These are phyloP conservation scores for Didymella segeticola DNA, from an alignment of 2,329 filamentous ascomycete genomes.

Conservation along the genomic window DNA sequence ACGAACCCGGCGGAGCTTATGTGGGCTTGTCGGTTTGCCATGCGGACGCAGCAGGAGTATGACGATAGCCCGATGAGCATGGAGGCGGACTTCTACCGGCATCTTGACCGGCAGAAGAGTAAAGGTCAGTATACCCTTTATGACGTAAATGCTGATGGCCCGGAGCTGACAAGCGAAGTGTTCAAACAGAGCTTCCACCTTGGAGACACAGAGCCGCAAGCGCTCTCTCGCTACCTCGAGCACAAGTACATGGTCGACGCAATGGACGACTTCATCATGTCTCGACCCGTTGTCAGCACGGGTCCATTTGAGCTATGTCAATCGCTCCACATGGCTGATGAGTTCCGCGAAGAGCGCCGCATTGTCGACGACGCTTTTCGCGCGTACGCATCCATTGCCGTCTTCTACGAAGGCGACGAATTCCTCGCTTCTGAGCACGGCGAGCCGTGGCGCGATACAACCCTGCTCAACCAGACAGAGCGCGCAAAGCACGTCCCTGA, in stretches of 20 bases:
- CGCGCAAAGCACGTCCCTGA: slow-evolving; percentile 50
- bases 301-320: slow-evolving; percentile 33
- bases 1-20: slow-evolving; percentile 22
- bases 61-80: slow-evolving; percentile 14
- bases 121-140: slow-evolving; percentile 33
- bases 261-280: slow-evolving; percentile 32
- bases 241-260: slow-evolving; percentile 47
- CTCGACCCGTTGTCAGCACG: slow-evolving; percentile 15
- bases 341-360: slow-evolving; percentile 28
- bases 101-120: slow-evolving; percentile 45
- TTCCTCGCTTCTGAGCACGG: slow-evolving; percentile 50
- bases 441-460: slow-evolving; percentile 43
- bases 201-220: slow-evolving; percentile 53
- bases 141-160: neutral
- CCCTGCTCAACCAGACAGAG: slow-evolving; percentile 51
- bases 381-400: slow-evolving; percentile 29
- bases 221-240: slow-evolving; percentile 49
- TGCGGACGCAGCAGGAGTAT: slow-evolving; percentile 23
- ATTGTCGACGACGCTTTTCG: slow-evolving; percentile 32
- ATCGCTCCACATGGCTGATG: slow-evolving; percentile 25
- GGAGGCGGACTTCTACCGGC: slow-evolving; percentile 37
- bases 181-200: slow-evolving; percentile 56
- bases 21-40: slow-evolving; percentile 18
- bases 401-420: slow-evolving; percentile 30
- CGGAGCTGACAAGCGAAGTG: slow-evolving; percentile 24